Evolutionary conservation across 2,329 filamentous ascomycete genomes (phyloP).

Genomic region (Orbilia oligospora): DNA sequence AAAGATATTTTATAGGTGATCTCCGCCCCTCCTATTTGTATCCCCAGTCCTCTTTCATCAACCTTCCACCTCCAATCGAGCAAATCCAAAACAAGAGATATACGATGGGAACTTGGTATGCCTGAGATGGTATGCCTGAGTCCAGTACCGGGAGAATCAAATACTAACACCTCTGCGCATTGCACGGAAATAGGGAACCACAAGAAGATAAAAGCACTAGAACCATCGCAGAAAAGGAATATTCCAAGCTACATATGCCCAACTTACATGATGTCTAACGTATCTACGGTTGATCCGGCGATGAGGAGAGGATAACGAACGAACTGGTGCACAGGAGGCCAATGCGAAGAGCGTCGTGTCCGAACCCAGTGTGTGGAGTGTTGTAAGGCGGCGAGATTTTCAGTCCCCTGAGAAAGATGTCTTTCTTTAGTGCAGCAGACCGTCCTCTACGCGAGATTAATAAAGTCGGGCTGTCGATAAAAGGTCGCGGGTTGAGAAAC

Average conservation of each 20-base stretch:
- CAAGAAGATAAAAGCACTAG: not conserved
- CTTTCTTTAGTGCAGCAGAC: not conserved
- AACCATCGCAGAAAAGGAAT: not conserved
- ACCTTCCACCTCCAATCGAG: conserved; percentile 1
- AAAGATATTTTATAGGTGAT: not conserved
- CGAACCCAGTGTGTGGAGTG: not conserved
- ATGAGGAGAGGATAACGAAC: not conserved
- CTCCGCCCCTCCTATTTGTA: not conserved
- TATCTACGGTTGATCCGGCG: not conserved
- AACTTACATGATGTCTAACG: conserved; percentile 24
- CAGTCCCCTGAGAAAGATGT: conserved; percentile 2
- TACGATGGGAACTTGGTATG: not conserved
- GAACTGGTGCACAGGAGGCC: not conserved
- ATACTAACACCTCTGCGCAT: conserved; percentile 1
- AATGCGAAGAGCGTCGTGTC: conserved; percentile 6
- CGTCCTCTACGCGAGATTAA: conserved; percentile 37
- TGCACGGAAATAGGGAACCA: not conserved
- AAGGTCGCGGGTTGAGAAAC: conserved; percentile 31
- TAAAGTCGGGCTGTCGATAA: conserved; percentile 20
- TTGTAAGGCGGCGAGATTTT: not conserved
- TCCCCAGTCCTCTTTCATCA: not conserved
- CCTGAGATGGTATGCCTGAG: too few species aligned
- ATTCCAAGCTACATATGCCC: not conserved
- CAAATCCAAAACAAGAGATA: not conserved
- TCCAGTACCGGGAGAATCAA: not conserved